These are phyloP conservation scores for Magnusiomyces sp. DNA, from an alignment of 1,139 yeast genomes.

Conservation along the genomic window DNA sequence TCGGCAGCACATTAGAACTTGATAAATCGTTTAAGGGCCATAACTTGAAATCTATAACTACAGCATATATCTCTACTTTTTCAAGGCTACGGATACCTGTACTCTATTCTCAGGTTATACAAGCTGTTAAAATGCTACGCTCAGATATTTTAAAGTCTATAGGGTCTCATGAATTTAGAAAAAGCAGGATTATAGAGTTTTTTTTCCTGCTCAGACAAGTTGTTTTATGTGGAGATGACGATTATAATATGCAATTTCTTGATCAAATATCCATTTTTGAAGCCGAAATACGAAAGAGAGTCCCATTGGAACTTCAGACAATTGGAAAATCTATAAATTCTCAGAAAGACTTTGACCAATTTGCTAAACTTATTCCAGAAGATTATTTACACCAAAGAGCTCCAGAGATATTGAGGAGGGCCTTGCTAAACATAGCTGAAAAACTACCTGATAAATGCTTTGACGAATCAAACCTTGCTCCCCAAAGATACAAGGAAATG, in stretches of 20 bases:
- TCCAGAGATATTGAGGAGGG: constrained; percentile 1
- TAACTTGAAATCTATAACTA: no score
- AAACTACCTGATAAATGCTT: neutral
- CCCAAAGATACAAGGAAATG: constrained; percentile 1
- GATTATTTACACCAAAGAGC: neutral
- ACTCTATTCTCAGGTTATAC: constrained; percentile 14
- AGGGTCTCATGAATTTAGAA: constrained; percentile 2
- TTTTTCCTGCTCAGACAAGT: constrained; percentile 1
- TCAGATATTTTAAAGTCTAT: neutral
- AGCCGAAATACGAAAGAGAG: neutral
- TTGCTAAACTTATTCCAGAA: neutral
- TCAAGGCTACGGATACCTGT: constrained; percentile 15
- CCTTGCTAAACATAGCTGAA: constrained; percentile 1
- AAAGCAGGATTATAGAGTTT: neutral
- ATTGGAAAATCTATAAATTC: no score
- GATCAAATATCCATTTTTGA: neutral
- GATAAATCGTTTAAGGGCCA: constrained; percentile 10
- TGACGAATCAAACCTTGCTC: neutral
- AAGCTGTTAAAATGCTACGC: constrained; percentile 1
- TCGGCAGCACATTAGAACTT: constrained; percentile 6
- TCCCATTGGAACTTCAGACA: no score
- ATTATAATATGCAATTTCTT: neutral
- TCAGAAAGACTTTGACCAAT: no score
- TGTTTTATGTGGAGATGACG: constrained; percentile 4
- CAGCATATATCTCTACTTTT: no score